These are phyloP conservation scores for Fusarium tuaranense DNA, from an alignment of 2,329 filamentous ascomycete genomes.

Conservation along the genomic window DNA sequence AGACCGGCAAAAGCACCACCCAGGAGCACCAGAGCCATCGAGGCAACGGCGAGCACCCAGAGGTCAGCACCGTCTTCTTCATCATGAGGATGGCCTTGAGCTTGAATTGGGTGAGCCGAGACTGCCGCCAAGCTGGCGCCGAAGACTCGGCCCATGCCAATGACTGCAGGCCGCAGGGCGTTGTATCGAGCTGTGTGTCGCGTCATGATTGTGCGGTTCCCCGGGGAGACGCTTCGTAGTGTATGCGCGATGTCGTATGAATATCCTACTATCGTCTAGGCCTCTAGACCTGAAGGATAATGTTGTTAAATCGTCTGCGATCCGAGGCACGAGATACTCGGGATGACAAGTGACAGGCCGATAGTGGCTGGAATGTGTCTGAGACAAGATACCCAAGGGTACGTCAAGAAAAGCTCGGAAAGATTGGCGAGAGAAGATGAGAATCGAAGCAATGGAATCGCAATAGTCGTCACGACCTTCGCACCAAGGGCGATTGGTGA, in stretches of 20 bases:
- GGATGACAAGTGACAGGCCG: slow-evolving; percentile 17
- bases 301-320: background rate
- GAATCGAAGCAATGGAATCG: slow-evolving; percentile 2
- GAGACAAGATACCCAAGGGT: slow-evolving; percentile 12
- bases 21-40: slow-evolving; percentile 82
- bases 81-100: slow-evolving; percentile 56
- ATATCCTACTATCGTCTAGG: background rate
- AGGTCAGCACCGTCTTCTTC: slow-evolving; percentile 72
- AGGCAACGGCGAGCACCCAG: slow-evolving; percentile 85
- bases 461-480: slow-evolving; percentile 25
- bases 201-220: slow-evolving; percentile 35
- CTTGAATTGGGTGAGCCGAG: slow-evolving; percentile 59
- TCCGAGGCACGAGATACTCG: background rate
- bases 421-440: slow-evolving; percentile 3
- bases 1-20: slow-evolving; percentile 95
- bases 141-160: slow-evolving; percentile 65
- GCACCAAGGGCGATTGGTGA: slow-evolving; percentile 37
- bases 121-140: slow-evolving; percentile 62
- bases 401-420: slow-evolving; percentile 1
- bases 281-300: background rate
- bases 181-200: slow-evolving; percentile 50
- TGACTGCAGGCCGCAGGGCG: slow-evolving; percentile 59
- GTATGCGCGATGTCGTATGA: background rate
- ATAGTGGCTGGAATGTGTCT: slow-evolving; percentile 31
- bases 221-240: background rate